Base-by-base conservation (phyloP, 2,329 filamentous ascomycete species). In the Neospermospora avenae region DNA sequence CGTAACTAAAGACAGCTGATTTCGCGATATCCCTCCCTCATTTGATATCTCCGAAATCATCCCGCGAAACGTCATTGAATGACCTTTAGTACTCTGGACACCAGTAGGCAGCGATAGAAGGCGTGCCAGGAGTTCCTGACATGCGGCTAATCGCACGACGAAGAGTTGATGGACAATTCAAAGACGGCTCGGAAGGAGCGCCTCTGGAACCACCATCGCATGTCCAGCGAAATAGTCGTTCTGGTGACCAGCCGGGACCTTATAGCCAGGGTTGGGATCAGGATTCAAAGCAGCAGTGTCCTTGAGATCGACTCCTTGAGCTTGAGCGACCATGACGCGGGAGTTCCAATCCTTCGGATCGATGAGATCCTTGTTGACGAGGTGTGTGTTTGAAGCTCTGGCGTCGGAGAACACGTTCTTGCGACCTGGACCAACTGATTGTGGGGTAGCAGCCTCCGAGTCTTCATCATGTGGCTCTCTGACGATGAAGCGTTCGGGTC, bases 301-400 rank as follows among this genome's bases (percentile, higher is more conserved):
- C 6, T 34, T 45, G 16, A 57, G 55, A n/a, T 57, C 31, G 34
- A 57, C 14, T 39, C 55, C 55, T 11, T 49, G 31, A 20, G 25
- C 14, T 22, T 49, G 55, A 39, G 55, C 55, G 13, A 31, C n/a
- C n/a, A 42, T 42, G 10, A 42, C 39, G 2, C 39, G 39, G 18
- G 18, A 42, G 39, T 42, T 42, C 39, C 39, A 42, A 34, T 57
- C 55, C 18, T 39, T 20, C 18, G 25, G 31, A 18, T 37, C 44
- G 44, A 57, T 57, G 18, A 57, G 48, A 28, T 57, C 55, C 20
- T 55, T 55, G 53, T 44, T 55, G 13, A 44, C 22, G 13, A 34
- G 22, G 28, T 55, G 22, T 16, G 25, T n/a, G 16, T 42, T 51
- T 28, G 28, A 51, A 20, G 16, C 28, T 6, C 16, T 37, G 18